Evolutionary conservation across 2,329 filamentous ascomycete species (phyloP).

Genomic region (Colletotrichum tamarilloi): DNA sequence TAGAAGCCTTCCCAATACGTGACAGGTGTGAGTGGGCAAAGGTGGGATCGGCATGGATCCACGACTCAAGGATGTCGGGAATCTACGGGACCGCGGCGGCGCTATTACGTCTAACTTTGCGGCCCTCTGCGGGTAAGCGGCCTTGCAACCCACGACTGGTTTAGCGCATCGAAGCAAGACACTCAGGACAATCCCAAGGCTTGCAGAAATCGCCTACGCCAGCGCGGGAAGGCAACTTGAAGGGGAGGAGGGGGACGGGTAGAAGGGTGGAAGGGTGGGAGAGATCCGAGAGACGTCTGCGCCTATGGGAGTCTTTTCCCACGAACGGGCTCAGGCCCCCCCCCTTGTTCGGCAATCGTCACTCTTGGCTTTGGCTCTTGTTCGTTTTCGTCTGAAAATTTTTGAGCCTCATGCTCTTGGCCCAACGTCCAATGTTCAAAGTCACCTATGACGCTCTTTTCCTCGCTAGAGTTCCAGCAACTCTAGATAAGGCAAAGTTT

Average conservation of each 20-base stretch:
- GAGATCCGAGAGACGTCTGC: background rate
- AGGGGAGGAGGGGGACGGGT: background rate
- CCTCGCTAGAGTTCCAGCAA: background rate
- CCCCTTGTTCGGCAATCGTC: conserved; percentile 29
- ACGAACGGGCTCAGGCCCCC: conserved; percentile 12
- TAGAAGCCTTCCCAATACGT: conserved; percentile 32
- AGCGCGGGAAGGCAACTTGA: background rate
- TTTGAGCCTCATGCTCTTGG: conserved; percentile 33
- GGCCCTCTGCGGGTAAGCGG: conserved; percentile 13
- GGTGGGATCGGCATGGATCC: background rate
- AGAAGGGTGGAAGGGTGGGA: background rate
- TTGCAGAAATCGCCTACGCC: background rate
- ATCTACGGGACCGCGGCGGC: conserved; percentile 21
- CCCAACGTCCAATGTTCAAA: conserved; percentile 22
- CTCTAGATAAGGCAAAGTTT: background rate
- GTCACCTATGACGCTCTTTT: background rate
- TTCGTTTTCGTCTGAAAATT: background rate
- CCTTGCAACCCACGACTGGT: conserved; percentile 5
- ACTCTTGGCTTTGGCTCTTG: conserved; percentile 18
- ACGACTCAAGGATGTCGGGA: conserved; percentile 29
- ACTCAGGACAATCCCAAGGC: background rate
- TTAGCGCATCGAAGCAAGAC: conserved; percentile 12
- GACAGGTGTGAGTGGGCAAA: conserved; percentile 1
- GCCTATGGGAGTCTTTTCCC: conserved; percentile 7
- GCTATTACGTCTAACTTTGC: conserved; percentile 30